These are phyloP conservation scores for Talaromyces sp. DNA, from an alignment of 2,329 filamentous ascomycete genomes.

Conservation along the genomic window DNA sequence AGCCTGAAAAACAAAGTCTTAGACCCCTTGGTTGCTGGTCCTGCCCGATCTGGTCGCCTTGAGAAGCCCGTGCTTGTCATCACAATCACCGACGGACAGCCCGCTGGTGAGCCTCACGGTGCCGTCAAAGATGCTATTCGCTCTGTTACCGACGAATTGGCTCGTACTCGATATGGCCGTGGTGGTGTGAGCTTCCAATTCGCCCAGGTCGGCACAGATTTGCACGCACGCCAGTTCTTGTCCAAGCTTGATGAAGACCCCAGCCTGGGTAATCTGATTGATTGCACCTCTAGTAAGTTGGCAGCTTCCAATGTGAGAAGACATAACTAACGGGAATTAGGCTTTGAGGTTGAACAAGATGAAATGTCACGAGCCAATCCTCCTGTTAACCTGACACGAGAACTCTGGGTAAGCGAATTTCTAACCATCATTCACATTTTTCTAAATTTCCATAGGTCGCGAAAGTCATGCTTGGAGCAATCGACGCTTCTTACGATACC, in stretches of 20 bases:
- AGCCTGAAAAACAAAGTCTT: constrained; percentile 61
- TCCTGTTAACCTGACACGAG: constrained; percentile 61
- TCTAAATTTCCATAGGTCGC: constrained; percentile 45
- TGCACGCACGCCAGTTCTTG: constrained; percentile 62
- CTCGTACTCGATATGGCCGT: constrained; percentile 51
- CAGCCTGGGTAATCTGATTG: constrained; percentile 58
- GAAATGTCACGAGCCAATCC: constrained; percentile 62
- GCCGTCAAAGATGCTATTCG: constrained; percentile 58
- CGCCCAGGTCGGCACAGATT: constrained; percentile 66
- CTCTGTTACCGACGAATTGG: constrained; percentile 51
- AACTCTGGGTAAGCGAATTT: constrained; percentile 52
- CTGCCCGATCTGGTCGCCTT: constrained; percentile 52
- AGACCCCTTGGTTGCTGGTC: constrained; percentile 56
- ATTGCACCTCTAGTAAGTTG: constrained; percentile 65
- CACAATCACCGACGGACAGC: constrained; percentile 64
- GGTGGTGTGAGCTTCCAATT: constrained; percentile 65
- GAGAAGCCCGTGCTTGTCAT: constrained; percentile 64
- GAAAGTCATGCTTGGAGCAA: constrained; percentile 65
- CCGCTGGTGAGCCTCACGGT: constrained; percentile 58
- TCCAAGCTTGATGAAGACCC: constrained; percentile 62
- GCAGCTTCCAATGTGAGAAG: neutral
- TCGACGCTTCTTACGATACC: constrained; percentile 63
- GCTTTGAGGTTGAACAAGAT: constrained; percentile 65
- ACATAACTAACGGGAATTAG: constrained; percentile 31
- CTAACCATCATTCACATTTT: neutral